Percentiles rank a stretch among this genome's conserved stretches.
Evolutionary conservation across 2,329 filamentous ascomycete genomes (phyloP).

Genomic region (Paradendryphiella salina): DNA sequence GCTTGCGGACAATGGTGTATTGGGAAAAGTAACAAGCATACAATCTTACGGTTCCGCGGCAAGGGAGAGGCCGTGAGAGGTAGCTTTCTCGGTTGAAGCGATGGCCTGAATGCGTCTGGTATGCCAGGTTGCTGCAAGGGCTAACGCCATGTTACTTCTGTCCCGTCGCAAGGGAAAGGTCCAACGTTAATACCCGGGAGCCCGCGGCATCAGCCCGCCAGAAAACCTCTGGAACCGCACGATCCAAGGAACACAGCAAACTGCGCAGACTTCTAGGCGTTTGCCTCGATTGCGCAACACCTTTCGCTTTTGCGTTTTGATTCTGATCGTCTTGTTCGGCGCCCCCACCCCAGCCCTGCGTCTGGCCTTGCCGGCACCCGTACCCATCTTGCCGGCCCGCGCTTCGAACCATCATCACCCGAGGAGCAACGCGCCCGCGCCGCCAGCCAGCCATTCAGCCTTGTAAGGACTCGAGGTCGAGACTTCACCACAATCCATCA

Average conservation of each 20-base stretch:
- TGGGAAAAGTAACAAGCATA: conserved; percentile 1
- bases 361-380: conserved; percentile 1
- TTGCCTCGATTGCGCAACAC: conserved; percentile 1
- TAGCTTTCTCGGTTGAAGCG: conserved; percentile 5
- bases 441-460: background rate
- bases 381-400: conserved; percentile 8
- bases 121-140: conserved; percentile 6
- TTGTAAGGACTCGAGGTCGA: background rate
- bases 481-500: background rate
- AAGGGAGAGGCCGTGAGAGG: conserved; percentile 1
- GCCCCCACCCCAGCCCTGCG: conserved; percentile 7
- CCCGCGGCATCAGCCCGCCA: conserved; percentile 3
- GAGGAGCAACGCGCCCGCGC: conserved; percentile 1
- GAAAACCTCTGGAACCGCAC: conserved; percentile 13
- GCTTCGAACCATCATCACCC: conserved; percentile 6
- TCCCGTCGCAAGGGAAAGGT: conserved; percentile 6
- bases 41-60: conserved; percentile 6
- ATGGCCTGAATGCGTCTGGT: conserved; percentile 11
- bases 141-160: conserved; percentile 12
- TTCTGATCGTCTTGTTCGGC: conserved; percentile 6
- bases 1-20: background rate
- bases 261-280: background rate
- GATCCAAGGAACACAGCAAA: conserved; percentile 10
- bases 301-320: background rate
- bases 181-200: conserved; percentile 20